Percentiles rank a stretch among this genome's conserved stretches.
These are phyloP conservation scores for Podila epigama DNA, from an alignment of 192 early-diverging fungal species.

Conservation along the genomic window DNA sequence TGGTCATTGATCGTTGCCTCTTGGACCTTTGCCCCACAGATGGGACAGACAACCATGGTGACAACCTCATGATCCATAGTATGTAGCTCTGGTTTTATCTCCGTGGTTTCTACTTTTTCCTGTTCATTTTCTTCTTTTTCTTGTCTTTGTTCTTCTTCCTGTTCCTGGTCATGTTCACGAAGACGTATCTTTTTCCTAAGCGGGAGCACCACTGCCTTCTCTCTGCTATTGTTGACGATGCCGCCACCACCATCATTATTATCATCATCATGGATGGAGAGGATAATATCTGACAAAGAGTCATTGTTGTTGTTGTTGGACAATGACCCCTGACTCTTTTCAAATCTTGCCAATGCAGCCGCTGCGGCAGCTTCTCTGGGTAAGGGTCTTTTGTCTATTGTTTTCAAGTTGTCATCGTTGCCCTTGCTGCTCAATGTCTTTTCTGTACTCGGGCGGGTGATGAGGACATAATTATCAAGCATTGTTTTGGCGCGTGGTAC, in stretches of 20 bases:
- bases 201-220: too few relatives aligned
- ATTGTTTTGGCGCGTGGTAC: constrained; percentile 10
- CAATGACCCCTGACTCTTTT: neutral
- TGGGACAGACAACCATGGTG: constrained; percentile 28
- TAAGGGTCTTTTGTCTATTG: neutral
- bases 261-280: too few relatives aligned
- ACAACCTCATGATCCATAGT: too few relatives aligned
- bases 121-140: too few relatives aligned
- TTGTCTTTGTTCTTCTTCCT: too few relatives aligned
- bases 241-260: too few relatives aligned
- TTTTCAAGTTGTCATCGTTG: neutral
- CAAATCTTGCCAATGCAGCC: constrained; percentile 16
- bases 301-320: neutral
- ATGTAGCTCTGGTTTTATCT: too few relatives aligned
- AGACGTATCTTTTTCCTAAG: too few relatives aligned
- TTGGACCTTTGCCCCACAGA: constrained; percentile 19
- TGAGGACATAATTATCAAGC: constrained; percentile 19
- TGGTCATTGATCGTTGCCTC: constrained; percentile 46
- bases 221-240: too few relatives aligned
- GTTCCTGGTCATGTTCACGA: too few relatives aligned
- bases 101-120: too few relatives aligned
- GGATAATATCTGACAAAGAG: neutral
- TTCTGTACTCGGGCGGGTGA: neutral
- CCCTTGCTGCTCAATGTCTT: neutral
- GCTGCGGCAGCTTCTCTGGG: constrained; percentile 20